A percentile compares a stretch with the other conserved stretches of the same genome.
Evolutionary conservation across 73 alveolate species (phyloP).

Genomic region (Paramecium pentaurelia): DNA sequence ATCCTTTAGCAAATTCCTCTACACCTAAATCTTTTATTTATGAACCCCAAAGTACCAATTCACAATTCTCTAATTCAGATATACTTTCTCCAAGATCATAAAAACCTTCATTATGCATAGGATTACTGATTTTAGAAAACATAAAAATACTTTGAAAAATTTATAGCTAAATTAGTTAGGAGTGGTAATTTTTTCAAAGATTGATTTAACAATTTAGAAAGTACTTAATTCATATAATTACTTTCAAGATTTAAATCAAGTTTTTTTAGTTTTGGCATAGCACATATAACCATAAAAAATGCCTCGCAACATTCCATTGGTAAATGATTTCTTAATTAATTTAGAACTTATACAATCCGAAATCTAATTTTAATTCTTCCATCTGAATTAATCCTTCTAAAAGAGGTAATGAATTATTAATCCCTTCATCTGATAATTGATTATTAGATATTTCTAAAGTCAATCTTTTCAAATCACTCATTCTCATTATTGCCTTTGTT

Average conservation of each 20-base stretch:
- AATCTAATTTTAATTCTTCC: background rate
- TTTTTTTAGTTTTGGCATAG: background rate
- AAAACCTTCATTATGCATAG: conserved; percentile 3
- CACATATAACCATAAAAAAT: background rate
- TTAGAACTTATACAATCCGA: conserved; percentile 1
- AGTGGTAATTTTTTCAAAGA: background rate
- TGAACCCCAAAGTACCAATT: background rate
- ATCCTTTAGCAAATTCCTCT: conserved; percentile 14
- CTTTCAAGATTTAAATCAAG: background rate
- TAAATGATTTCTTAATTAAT: background rate
- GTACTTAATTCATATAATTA: conserved; percentile 16
- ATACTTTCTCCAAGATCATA: conserved; percentile 28
- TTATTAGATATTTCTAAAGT: background rate
- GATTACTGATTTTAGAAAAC: background rate
- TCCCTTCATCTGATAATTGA: background rate
- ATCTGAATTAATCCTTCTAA: background rate
- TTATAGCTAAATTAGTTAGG: background rate
- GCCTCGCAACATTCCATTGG: conserved; percentile 50
- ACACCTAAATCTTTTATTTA: conserved; percentile 8
- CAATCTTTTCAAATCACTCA: background rate
- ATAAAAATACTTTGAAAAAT: background rate
- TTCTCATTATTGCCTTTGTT: background rate
- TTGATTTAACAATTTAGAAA: background rate
- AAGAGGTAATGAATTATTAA: background rate
- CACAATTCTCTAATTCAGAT: background rate